phyloP scores from a whole-genome alignment of 345 rosid species.

The Noccaea bulbosa region DNA sequence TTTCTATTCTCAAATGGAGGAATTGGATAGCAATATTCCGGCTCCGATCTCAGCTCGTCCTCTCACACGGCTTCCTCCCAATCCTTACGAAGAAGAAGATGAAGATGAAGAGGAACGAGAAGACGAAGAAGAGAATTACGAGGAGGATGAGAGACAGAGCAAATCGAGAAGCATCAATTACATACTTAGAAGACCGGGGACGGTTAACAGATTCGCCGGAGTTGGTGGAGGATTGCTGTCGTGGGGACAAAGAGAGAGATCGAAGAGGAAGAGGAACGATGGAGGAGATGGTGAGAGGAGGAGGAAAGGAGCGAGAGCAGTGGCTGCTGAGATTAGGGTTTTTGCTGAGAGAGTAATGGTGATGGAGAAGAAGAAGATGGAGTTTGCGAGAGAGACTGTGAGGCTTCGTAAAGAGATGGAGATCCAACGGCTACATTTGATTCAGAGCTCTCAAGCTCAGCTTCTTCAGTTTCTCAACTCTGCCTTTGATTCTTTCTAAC shows the following conservation, averaged over 20 bases:
- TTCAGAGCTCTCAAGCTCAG: constrained; percentile 59
- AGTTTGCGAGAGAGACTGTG: constrained; percentile 63
- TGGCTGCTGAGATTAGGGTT: constrained; percentile 61
- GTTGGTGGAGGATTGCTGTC: constrained; percentile 38
- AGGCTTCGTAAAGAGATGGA: constrained; percentile 72
- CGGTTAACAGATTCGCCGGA: constrained; percentile 58
- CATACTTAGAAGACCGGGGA: constrained; percentile 57
- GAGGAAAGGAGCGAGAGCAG: constrained; percentile 41
- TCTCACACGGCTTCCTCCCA: constrained; percentile 43
- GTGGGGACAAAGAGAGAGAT: constrained; percentile 39
- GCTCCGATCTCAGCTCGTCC: constrained; percentile 64
- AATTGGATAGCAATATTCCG: constrained; percentile 62
- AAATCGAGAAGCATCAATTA: constrained; percentile 68
- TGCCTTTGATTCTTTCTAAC: constrained; percentile 43
- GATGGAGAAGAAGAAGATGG: constrained; percentile 74
- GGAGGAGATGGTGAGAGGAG: constrained; percentile 36
- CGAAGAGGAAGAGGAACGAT: constrained; percentile 40
- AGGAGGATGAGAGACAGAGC: constrained; percentile 44
- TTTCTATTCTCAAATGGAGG: constrained; percentile 69
- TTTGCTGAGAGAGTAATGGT: constrained; percentile 62
- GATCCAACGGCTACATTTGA: constrained; percentile 59
- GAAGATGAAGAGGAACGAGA: constrained; percentile 22
- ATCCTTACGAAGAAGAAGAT: constrained; percentile 23
- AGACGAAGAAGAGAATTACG: constrained; percentile 44
- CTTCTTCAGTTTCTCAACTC: constrained; percentile 52